These are phyloP conservation scores for Pleurotus citrinopileatus DNA, from an alignment of 768 basidiomycete species.

Conservation along the genomic window DNA sequence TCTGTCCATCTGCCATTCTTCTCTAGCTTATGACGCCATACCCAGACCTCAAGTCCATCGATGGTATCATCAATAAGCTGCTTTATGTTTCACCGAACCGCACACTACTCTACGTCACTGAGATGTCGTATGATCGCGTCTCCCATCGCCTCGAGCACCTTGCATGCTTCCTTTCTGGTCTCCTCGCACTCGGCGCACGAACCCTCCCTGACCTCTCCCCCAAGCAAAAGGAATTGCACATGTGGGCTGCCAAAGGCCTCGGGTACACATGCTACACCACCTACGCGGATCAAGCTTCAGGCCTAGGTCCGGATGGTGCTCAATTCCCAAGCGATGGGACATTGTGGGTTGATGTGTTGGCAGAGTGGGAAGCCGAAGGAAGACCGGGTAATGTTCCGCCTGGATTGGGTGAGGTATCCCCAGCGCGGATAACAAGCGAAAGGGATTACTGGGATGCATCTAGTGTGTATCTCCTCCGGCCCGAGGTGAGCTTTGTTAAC, in stretches of 20 bases:
- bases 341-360: constrained; percentile 45
- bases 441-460: constrained; percentile 55
- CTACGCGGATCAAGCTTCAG: constrained; percentile 69
- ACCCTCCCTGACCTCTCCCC: constrained; percentile 35
- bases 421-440: constrained; percentile 24
- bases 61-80: constrained; percentile 54
- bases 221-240: constrained; percentile 46
- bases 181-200: constrained; percentile 60
- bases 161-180: constrained; percentile 67
- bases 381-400: constrained; percentile 43
- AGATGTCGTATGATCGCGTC: constrained; percentile 32
- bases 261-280: constrained; percentile 68
- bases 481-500: constrained; percentile 52
- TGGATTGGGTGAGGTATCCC: constrained; percentile 43
- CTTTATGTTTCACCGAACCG: constrained; percentile 56
- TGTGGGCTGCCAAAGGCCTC: constrained; percentile 76
- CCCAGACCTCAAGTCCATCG: constrained; percentile 47
- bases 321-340: constrained; percentile 19
- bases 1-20: not conserved
- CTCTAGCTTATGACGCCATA: not conserved
- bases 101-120: constrained; percentile 63
- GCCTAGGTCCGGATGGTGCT: constrained; percentile 66
- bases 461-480: constrained; percentile 56
- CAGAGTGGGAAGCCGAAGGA: constrained; percentile 46
- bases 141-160: constrained; percentile 59